Evolutionary conservation across 495 filamentous ascomycete species (phyloP).

Genomic region (Xylaria longipes): DNA sequence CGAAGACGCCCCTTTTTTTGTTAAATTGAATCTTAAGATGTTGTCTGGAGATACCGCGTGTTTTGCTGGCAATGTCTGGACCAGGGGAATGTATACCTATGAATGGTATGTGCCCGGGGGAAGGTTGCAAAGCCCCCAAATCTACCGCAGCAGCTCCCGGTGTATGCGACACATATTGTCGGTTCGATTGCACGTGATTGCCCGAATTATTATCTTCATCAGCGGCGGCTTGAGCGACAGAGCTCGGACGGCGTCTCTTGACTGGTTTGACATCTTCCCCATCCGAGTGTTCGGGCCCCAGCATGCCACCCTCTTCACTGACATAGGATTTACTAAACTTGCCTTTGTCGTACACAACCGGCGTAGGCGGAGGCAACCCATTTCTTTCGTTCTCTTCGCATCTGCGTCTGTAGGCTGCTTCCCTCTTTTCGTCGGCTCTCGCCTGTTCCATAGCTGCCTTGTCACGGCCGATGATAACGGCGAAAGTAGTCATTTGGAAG

Average conservation of each 20-base stretch:
- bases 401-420: constrained; percentile 44
- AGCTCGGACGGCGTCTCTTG: constrained; percentile 46
- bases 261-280: constrained; percentile 47
- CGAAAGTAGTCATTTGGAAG: constrained; percentile 60
- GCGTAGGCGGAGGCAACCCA: constrained; percentile 49
- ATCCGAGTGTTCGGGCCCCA: constrained; percentile 55
- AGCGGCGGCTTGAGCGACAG: constrained; percentile 34
- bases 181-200: constrained; percentile 46
- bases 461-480: constrained; percentile 58
- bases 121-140: constrained; percentile 57
- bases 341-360: constrained; percentile 44
- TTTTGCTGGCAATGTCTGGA: constrained; percentile 61
- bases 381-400: constrained; percentile 45
- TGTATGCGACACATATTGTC: constrained; percentile 58
- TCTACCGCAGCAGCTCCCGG: constrained; percentile 58
- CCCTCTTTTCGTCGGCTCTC: constrained; percentile 48
- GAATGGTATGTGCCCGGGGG: constrained; percentile 71
- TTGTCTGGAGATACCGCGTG: constrained; percentile 80
- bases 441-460: constrained; percentile 53
- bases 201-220: constrained; percentile 39
- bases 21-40: constrained; percentile 88
- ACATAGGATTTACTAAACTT: constrained; percentile 61
- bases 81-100: constrained; percentile 82
- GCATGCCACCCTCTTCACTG: constrained; percentile 60
- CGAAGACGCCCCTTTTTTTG: constrained; percentile 72